Conservation (phyloP, 805 yeast genomes). For the Candida coquimbonensis region DNA sequence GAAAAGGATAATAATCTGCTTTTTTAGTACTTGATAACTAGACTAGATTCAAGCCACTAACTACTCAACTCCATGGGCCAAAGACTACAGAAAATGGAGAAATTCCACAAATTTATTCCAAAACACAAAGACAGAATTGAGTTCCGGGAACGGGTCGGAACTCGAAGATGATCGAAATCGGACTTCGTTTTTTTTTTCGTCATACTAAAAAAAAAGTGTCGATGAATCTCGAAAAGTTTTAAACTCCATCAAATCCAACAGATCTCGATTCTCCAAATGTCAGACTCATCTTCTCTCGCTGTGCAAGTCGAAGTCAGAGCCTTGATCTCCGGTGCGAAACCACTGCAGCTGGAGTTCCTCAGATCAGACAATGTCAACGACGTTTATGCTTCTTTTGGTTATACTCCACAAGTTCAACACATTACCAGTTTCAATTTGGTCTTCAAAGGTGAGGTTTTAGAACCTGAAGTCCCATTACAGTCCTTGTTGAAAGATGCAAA, state of each 20-base stretch:
- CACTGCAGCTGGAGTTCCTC: constrained; percentile 13
- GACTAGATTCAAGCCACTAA: too few species aligned
- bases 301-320: constrained; percentile 3
- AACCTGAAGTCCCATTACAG: constrained; percentile 20
- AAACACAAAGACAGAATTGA: too few species aligned
- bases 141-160: not conserved
- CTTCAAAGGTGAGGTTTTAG: constrained; percentile 28
- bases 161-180: not conserved
- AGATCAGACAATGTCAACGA: constrained; percentile 46
- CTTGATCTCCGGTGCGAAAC: constrained; percentile 7
- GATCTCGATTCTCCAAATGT: not conserved
- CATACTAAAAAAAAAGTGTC: not conserved
- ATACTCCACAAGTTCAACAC: constrained; percentile 50
- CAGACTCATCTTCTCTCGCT: constrained; percentile 7
- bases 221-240: too few species aligned
- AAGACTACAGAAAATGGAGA: too few species aligned
- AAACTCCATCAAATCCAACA: not conserved
- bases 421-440: constrained; percentile 53
- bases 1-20: too few species aligned
- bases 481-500: constrained; percentile 17
- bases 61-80: too few species aligned
- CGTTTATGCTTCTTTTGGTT: constrained; percentile 48
- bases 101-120: too few species aligned
- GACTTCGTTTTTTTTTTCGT: not conserved
- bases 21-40: too few species aligned